These are phyloP conservation scores for Zygosaccharomyces lentus DNA, from an alignment of 805 yeast species.

Conservation along the genomic window DNA sequence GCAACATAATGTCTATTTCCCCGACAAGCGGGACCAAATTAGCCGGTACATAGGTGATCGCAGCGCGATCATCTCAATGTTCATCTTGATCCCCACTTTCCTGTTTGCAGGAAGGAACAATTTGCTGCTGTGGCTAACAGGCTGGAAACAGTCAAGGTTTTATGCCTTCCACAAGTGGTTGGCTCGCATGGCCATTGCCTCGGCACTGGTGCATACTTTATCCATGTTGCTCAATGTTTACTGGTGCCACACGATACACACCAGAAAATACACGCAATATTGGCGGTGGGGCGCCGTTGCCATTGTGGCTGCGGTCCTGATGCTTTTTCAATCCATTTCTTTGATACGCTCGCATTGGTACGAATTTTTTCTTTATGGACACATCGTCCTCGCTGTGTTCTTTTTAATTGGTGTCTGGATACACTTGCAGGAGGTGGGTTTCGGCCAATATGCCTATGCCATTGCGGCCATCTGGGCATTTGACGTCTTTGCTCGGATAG, in stretches of 20 bases:
- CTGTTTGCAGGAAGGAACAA: conserved; percentile 11
- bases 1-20: conserved; percentile 8
- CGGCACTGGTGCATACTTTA: not conserved
- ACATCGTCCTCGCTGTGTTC: conserved; percentile 5
- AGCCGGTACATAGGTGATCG: conserved; percentile 44
- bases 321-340: conserved; percentile 6
- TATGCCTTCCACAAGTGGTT: conserved; percentile 8
- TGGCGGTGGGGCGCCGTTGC: conserved; percentile 12
- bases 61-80: conserved; percentile 44
- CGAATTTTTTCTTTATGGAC: conserved; percentile 8
- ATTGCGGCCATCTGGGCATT: conserved; percentile 54
- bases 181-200: conserved; percentile 8
- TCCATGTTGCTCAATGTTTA: conserved; percentile 7
- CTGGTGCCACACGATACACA: conserved; percentile 37
- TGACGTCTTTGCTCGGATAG: conserved; percentile 49
- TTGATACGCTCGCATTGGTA: conserved; percentile 1
- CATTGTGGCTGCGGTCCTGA: conserved; percentile 5
- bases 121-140: conserved; percentile 8
- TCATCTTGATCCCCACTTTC: conserved; percentile 2
- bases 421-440: conserved; percentile 3
- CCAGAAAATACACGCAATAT: conserved; percentile 29
- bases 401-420: conserved; percentile 6
- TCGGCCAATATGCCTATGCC: conserved; percentile 32
- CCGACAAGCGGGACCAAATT: conserved; percentile 11
- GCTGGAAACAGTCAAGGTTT: conserved; percentile 11